Evolutionary conservation across 2,329 filamentous ascomycete genomes (phyloP).

Genomic region (Colletotrichum sp.): DNA sequence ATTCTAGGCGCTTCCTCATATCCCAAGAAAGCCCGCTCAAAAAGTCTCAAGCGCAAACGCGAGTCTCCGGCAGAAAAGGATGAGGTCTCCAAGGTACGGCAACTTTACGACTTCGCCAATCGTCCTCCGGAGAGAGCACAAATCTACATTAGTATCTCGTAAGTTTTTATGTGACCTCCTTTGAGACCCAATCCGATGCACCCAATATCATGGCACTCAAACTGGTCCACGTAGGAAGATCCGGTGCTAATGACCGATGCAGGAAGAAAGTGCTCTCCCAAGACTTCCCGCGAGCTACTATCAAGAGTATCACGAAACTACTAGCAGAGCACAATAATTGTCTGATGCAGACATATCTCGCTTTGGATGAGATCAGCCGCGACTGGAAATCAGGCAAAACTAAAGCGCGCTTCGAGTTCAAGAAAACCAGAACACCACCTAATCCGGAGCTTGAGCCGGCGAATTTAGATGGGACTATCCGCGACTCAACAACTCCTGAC

Average conservation of each 20-base stretch:
- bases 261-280: constrained; percentile 33
- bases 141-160: constrained; percentile 1
- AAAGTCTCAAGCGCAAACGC: constrained; percentile 48
- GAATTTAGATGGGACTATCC: constrained; percentile 25
- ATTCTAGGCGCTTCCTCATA: constrained; percentile 51
- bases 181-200: not conserved
- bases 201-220: not conserved
- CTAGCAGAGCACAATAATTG: constrained; percentile 27
- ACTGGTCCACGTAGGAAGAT: not conserved
- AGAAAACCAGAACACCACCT: constrained; percentile 30
- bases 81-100: constrained; percentile 11
- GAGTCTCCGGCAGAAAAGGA: constrained; percentile 24
- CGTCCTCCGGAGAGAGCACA: not conserved
- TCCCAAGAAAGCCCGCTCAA: constrained; percentile 28
- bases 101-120: not conserved
- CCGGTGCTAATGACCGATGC: not conserved
- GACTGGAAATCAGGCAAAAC: not conserved
- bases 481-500: not conserved
- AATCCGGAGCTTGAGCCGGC: constrained; percentile 22
- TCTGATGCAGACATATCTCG: constrained; percentile 40
- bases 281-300: constrained; percentile 37
- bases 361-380: constrained; percentile 29
- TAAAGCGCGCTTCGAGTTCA: constrained; percentile 29
- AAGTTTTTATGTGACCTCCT: not conserved
- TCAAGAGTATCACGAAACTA: constrained; percentile 27